Evolutionary conservation across 352 stramenopile genomes (phyloP).

Genomic region (Phytophthora sojae): DNA sequence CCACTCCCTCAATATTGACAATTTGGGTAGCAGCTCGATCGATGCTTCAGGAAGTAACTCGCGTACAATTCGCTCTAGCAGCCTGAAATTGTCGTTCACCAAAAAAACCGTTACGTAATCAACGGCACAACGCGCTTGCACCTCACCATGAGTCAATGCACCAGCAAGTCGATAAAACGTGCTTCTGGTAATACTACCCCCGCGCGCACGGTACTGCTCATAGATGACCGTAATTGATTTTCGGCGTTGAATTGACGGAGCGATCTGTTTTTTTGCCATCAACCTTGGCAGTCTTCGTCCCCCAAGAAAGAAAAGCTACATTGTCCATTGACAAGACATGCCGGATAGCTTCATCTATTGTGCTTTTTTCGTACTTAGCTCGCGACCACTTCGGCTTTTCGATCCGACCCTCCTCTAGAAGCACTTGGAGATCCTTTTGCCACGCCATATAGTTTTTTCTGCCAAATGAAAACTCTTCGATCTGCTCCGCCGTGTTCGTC

Average conservation of each 20-base stretch:
- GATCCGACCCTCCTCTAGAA: neutral
- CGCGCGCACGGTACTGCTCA: conserved; percentile 2
- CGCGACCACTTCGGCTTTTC: neutral
- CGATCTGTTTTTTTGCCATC: neutral
- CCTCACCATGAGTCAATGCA: conserved; percentile 18
- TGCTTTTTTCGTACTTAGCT: neutral
- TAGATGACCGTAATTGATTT: conserved; percentile 7
- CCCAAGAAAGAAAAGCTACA: conserved; percentile 31
- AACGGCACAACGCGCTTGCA: conserved; percentile 17
- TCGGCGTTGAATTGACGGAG: conserved; percentile 19
- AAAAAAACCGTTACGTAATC: conserved; percentile 40
- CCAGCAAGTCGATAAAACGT: conserved; percentile 24
- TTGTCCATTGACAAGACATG: conserved; percentile 6
- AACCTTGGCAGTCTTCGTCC: conserved; percentile 22
- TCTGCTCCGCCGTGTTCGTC: neutral
- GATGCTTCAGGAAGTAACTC: conserved; percentile 2
- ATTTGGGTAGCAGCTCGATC: neutral
- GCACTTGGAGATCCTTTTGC: conserved; percentile 1
- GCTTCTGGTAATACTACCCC: neutral
- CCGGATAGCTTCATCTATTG: neutral
- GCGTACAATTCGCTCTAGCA: conserved; percentile 21
- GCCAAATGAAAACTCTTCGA: neutral
- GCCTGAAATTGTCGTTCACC: conserved; percentile 32
- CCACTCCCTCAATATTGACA: conserved; percentile 8
- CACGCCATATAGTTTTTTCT: conserved; percentile 1